Evolutionary conservation across 1,284 basidiomycete genomes (phyloP), one percentile per base, ranked within the genome.

Genomic region (Cutaneotrichosporon curvatum): DNA sequence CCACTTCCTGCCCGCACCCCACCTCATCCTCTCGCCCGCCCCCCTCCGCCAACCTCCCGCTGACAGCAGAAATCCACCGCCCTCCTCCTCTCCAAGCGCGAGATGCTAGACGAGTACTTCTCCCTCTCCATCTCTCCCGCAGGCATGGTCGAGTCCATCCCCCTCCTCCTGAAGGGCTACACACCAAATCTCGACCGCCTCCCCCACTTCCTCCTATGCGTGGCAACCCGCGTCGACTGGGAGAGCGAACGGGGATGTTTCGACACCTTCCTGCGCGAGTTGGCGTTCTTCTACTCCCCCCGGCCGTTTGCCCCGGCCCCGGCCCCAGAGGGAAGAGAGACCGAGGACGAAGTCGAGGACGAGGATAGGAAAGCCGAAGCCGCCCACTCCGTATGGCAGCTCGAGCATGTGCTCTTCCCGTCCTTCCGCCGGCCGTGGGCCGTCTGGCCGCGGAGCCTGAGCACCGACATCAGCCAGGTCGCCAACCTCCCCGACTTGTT

Each of bases 31-130:
- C 25, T 28, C 25, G 25, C 12, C 25, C 25, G 12, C 25, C 8
- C 12, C 25, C 12, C 12, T 28, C 42, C 14, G 34, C 25, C 16
- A 14, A 5, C 9, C 1, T 9, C 11, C 22, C 6, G 12, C 47
- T 49, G 20, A 41, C 41, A 28, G 1, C 52, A 54, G 52, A 45
- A 45, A 42, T 19, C 46, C n/a, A 40, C 40, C 4, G 40, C 23
- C 6, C 45, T 68, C 3, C 53, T 80, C 9, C 43, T 70, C 9
- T 63, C 69, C 16, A 79, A 80, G 14, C 78, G 84, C 4, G 85
- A 85, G 11, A 96, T 98, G 92, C 73, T 98, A 1, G 74, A 81
- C 9, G 94, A 97, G 60, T 97, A 98, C 71, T 98, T 97, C 63
- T 85, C 82, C 0, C 67, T 98, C 18, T 69, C 74, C 32, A 82